phyloP scores from a whole-genome alignment of 805 yeast genomes.

The Monosporozyma unispora region DNA sequence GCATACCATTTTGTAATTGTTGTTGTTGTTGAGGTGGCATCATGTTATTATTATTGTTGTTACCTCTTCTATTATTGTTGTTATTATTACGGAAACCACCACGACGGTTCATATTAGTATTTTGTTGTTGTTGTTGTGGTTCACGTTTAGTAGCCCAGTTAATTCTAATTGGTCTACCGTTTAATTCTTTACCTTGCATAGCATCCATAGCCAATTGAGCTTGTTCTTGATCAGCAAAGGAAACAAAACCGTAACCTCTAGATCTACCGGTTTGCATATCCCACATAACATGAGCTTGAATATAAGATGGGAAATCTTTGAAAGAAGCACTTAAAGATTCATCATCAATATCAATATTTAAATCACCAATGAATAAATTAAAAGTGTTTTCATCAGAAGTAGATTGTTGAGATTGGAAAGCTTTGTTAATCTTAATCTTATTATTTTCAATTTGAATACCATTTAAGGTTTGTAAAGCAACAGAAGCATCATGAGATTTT shows the following conservation, averaged over 20 bases:
- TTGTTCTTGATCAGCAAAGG: slow-evolving; percentile 55
- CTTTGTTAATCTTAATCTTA: slow-evolving; percentile 67
- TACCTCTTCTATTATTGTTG: slow-evolving; percentile 10
- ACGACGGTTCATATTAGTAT: slow-evolving; percentile 17
- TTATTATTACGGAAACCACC: slow-evolving; percentile 19
- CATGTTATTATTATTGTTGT: slow-evolving; percentile 11
- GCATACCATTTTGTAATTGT: slow-evolving; percentile 6
- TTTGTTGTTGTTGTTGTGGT: slow-evolving; percentile 20
- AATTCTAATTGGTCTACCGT: slow-evolving; percentile 70
- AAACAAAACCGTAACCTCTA: slow-evolving; percentile 85
- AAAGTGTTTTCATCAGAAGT: slow-evolving; percentile 47
- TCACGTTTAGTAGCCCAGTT: slow-evolving; percentile 83
- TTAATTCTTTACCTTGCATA: slow-evolving; percentile 65
- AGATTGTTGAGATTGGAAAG: slow-evolving; percentile 70
- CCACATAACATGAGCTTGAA: slow-evolving; percentile 94
- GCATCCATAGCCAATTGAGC: slow-evolving; percentile 65
- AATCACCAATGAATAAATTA: slow-evolving; percentile 80
- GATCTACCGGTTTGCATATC: slow-evolving; percentile 91
- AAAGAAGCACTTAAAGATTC: slow-evolving; percentile 56
- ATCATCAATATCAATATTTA: slow-evolving; percentile 75
- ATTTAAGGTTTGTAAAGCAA: slow-evolving; percentile 52
- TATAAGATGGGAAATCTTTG: slow-evolving; percentile 45
- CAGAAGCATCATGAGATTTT: slow-evolving; percentile 46
- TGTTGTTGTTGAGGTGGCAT: slow-evolving; percentile 15
- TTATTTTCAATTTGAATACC: slow-evolving; percentile 47